Evolutionary conservation across 169 alveolate species (phyloP).

Genomic region (Plasmodium malariae): DNA sequence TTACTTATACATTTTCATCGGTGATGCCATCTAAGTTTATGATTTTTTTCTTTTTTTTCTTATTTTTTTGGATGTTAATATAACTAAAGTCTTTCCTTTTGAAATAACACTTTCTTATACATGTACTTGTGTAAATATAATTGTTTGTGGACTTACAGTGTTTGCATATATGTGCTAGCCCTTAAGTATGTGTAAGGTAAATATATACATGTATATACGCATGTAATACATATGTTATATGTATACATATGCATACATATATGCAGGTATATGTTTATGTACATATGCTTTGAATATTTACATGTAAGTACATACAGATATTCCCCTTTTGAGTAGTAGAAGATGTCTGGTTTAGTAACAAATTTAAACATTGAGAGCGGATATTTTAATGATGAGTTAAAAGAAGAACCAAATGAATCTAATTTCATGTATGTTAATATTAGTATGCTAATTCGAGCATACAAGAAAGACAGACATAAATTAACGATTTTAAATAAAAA

Average conservation of each 20-base stretch:
- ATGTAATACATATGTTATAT: background rate
- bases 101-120: no score
- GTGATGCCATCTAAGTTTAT: no score
- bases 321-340: background rate
- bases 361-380: constrained; percentile 70
- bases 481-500: constrained; percentile 54
- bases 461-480: constrained; percentile 62
- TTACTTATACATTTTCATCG: no score
- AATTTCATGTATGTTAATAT: constrained; percentile 68
- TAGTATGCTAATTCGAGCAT: constrained; percentile 71
- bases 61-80: no score
- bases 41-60: no score
- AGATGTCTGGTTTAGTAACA: constrained; percentile 28
- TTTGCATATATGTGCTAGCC: no score
- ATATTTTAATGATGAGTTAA: constrained; percentile 69
- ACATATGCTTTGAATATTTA: constrained; percentile 1
- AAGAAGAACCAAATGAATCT: constrained; percentile 66
- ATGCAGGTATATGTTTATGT: background rate
- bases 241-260: background rate
- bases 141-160: no score
- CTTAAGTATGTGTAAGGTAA: no score
- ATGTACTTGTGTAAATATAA: no score
- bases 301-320: background rate
- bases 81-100: no score
- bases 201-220: background rate